phyloP scores from a whole-genome alignment of 2,329 filamentous ascomycete genomes.

The Nigrospora sphaerica region DNA sequence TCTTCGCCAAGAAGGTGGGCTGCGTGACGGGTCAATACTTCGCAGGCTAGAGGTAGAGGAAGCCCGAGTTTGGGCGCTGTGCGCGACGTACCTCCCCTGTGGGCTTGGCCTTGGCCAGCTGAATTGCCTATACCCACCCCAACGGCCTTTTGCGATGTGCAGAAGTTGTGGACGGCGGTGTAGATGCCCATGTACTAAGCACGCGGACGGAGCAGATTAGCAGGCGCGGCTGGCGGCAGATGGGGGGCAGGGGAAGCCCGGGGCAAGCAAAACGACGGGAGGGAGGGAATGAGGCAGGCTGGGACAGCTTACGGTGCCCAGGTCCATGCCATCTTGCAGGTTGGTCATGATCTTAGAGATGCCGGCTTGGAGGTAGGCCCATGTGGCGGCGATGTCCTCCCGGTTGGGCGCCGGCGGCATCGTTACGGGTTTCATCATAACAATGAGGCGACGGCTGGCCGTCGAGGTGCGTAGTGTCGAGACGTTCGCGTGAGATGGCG shows the following conservation, averaged over 20 bases:
- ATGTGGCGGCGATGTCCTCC: conserved; percentile 57
- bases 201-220: conserved; percentile 2
- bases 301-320: conserved; percentile 61
- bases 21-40: conserved; percentile 26
- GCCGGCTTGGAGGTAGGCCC: conserved; percentile 81
- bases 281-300: background rate
- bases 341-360: conserved; percentile 92
- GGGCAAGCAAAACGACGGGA: no score
- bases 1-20: conserved; percentile 94
- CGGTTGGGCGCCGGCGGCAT: conserved; percentile 55
- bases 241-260: no score
- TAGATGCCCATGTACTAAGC: conserved; percentile 94
- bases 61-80: background rate
- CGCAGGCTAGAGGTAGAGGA: background rate
- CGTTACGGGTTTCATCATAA: conserved; percentile 10
- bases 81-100: conserved; percentile 58
- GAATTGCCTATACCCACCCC: conserved; percentile 39
- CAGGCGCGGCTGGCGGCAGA: background rate
- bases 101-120: conserved; percentile 38
- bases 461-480: background rate
- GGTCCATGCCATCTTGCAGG: conserved; percentile 85
- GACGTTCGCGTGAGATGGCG: background rate
- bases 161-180: conserved; percentile 98
- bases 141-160: conserved; percentile 92
- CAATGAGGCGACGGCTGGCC: no score